These are phyloP conservation scores for Claviceps arundinis DNA, from an alignment of 2,329 filamentous ascomycete species.

Conservation along the genomic window DNA sequence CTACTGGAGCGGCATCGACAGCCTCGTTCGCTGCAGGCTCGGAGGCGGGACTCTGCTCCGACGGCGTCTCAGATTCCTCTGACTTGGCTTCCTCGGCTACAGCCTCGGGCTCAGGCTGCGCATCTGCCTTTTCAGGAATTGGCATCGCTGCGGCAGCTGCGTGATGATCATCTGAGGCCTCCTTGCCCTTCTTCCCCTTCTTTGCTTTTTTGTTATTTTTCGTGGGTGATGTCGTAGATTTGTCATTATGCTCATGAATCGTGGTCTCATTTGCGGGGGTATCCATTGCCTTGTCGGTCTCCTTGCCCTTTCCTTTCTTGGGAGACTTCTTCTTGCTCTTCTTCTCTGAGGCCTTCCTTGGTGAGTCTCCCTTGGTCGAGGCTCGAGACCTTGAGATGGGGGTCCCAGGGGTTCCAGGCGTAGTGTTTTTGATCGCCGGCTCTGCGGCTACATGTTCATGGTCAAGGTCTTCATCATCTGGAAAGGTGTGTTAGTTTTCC, in stretches of 20 bases:
- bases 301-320: conserved; percentile 10
- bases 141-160: background rate
- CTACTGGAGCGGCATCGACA: background rate
- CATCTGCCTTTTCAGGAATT: background rate
- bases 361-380: conserved; percentile 7
- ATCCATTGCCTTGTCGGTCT: conserved; percentile 4
- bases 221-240: conserved; percentile 7
- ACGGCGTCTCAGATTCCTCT: background rate
- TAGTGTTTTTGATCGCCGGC: background rate
- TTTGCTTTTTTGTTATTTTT: conserved; percentile 16
- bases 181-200: conserved; percentile 11
- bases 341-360: background rate
- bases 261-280: conserved; percentile 5
- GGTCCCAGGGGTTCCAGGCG: background rate
- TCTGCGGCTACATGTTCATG: conserved; percentile 2
- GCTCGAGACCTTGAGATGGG: background rate
- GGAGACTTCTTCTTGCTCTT: conserved; percentile 6
- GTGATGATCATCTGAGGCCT: background rate
- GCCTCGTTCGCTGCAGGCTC: background rate
- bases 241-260: conserved; percentile 9
- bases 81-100: conserved; percentile 1
- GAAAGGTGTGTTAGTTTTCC: background rate
- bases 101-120: conserved; percentile 7
- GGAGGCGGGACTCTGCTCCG: background rate
- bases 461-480: conserved; percentile 1